Evolutionary conservation across 1,284 basidiomycete species (phyloP), one percentile per base, ranked within the genome.

Genomic region (Leccinum pachyderme): DNA sequence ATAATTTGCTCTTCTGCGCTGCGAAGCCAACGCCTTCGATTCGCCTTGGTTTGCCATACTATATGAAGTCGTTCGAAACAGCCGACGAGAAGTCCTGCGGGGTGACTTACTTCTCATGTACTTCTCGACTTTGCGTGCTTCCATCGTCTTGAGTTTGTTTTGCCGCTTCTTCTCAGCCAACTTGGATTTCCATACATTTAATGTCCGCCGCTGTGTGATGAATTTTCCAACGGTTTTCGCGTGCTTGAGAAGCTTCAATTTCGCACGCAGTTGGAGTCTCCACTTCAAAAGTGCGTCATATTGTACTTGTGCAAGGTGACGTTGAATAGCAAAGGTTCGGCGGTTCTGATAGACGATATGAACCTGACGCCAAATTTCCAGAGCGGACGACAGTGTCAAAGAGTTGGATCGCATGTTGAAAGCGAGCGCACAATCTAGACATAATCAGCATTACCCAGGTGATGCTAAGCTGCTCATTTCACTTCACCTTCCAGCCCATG

Each of bases 161-260:
- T 81, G 73, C 51, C 82, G 73, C 57, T 69, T 74, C 56, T 71
- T 78, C 57, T 80, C 77, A 37, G 78, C 77, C 46, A 84, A 66
- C 39, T 75, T 79, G 5, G 70, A 73, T 55, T 71, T 73, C 85
- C 87, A 86, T 32, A 65, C 56, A 51, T 71, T 76, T 78, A 82
- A 84, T 48, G 73, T 77, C 41, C 74, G 75, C 55, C 82, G 75
- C 56, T 77, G 71, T 1, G 79, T 57, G 56, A 90, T 79, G 56
- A 76, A 82, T 55, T 76, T 81, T 60, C 83, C 75, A 1, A 81
- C 81, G 48, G 79, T 70, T 61, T 79, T 81, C 5, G 86, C 88
- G 58, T 86, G 78, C 61, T 82, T 83, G 43, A 75, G 66, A 62
- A 77, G 63, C 57, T 81, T 81, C 37, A 82, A 60, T 52, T 77